Conservation (phyloP, 768 basidiomycete species). For the Cystobasidium tubakii region DNA sequence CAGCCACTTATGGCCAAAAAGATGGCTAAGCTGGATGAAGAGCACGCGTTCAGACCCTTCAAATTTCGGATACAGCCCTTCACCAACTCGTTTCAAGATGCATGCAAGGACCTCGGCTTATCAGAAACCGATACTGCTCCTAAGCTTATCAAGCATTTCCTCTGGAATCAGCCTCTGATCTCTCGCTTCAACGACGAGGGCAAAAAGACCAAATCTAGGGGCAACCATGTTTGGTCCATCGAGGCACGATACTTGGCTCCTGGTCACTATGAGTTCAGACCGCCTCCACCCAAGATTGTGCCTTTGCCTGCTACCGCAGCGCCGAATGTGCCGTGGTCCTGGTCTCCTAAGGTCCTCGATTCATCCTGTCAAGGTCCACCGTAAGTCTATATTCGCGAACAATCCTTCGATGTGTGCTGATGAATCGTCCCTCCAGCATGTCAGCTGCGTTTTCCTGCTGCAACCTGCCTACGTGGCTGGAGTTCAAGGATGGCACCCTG, state of each 20-base stretch:
- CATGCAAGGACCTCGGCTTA: conserved; percentile 54
- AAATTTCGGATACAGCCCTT: conserved; percentile 98
- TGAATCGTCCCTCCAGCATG: conserved; percentile 57
- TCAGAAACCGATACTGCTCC: conserved; percentile 40
- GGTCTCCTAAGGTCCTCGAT: conserved; percentile 94
- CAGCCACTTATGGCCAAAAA: conserved; percentile 96
- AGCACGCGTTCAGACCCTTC: conserved; percentile 93
- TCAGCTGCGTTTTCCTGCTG: conserved; percentile 75
- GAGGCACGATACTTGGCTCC: conserved; percentile 56
- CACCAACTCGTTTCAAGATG: conserved; percentile 88
- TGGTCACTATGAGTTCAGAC: conserved; percentile 52
- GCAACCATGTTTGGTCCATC: conserved; percentile 98
- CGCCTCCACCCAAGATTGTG: conserved; percentile 74
- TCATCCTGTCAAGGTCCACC: conserved; percentile 60
- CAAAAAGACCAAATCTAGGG: conserved; percentile 80
- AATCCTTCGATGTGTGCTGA: neutral
- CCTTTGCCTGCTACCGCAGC: conserved; percentile 69
- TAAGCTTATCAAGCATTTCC: conserved; percentile 67
- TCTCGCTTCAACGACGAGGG: conserved; percentile 97
- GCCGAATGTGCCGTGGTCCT: conserved; percentile 64
- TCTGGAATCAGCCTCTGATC: conserved; percentile 90
- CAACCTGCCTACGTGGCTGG: conserved; percentile 73
- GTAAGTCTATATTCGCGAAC: neutral
- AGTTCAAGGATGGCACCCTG: conserved; percentile 67
- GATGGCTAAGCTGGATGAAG: conserved; percentile 95